Percentiles rank a stretch among this genome's conserved stretches.
phyloP scores from a whole-genome alignment of 208 protist species.

The Trypanosoma cruzi region DNA sequence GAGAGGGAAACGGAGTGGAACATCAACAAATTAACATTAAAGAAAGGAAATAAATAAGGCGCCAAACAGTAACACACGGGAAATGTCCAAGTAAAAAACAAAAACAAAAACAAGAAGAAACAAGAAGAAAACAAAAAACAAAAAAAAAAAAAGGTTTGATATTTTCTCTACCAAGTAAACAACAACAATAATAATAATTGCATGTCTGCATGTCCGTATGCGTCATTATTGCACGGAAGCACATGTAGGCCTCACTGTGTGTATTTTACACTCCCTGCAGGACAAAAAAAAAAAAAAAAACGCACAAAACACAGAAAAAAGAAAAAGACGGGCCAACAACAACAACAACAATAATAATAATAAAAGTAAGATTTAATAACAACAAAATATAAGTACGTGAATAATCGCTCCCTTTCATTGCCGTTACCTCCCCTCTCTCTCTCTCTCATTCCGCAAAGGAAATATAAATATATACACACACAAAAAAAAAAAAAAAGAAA shows the following conservation, averaged over 20 bases:
- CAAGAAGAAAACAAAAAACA: background rate
- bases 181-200: too few species aligned
- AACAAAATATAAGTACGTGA: too few species aligned
- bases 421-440: background rate
- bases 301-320: slow-evolving; percentile 6
- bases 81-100: background rate
- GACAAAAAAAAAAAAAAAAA: slow-evolving; percentile 5
- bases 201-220: too few species aligned
- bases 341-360: too few species aligned
- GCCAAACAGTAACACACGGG: background rate
- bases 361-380: too few species aligned
- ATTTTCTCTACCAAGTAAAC: slow-evolving; percentile 1
- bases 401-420: background rate
- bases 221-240: too few species aligned
- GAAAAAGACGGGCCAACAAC: background rate
- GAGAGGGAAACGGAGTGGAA: background rate
- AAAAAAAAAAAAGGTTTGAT: background rate
- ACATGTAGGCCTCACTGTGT: background rate
- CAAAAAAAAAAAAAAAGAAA: background rate
- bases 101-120: slow-evolving; percentile 12
- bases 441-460: too few species aligned
- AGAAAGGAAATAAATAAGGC: slow-evolving; percentile 15
- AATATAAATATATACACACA: too few species aligned
- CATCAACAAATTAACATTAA: background rate
- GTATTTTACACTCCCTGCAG: background rate